Conservation (phyloP, 108 stramenopile species). For the Thalassiosira profunda region DNA sequence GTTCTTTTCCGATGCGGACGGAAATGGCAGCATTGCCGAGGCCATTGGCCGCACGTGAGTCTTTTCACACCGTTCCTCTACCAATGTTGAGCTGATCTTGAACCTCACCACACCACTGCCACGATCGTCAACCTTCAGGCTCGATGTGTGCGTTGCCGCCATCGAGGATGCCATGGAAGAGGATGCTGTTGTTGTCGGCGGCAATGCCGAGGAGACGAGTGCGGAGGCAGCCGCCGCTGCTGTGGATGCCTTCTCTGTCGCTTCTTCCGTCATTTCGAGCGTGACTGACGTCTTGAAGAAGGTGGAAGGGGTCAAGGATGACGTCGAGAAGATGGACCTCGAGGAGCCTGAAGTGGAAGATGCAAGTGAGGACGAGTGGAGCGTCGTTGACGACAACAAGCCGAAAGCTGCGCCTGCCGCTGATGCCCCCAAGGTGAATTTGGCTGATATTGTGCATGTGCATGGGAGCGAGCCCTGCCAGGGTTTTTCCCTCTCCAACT, state of each 20-base stretch:
- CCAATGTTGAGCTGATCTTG: background rate
- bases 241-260: conserved; percentile 40
- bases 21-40: conserved; percentile 76
- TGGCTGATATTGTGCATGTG: too few species aligned
- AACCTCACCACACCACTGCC: background rate
- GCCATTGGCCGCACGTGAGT: conserved; percentile 58
- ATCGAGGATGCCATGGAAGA: conserved; percentile 32
- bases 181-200: background rate
- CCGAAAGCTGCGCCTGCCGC: conserved; percentile 16
- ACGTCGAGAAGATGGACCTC: conserved; percentile 31
- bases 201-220: conserved; percentile 1
- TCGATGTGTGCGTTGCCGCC: conserved; percentile 35
- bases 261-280: conserved; percentile 24
- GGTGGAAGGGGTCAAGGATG: conserved; percentile 27
- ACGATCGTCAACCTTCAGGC: conserved; percentile 12
- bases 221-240: conserved; percentile 2
- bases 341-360: conserved; percentile 11
- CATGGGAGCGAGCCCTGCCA: too few species aligned
- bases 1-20: conserved; percentile 75
- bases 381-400: conserved; percentile 46
- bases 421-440: conserved; percentile 49
- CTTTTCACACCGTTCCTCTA: too few species aligned
- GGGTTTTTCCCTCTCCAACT: conserved; percentile 34
- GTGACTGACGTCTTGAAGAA: conserved; percentile 29
- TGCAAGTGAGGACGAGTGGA: conserved; percentile 56